Base-by-base conservation (phyloP, 352 stramenopile genomes). In the Phytophthora sp. region DNA sequence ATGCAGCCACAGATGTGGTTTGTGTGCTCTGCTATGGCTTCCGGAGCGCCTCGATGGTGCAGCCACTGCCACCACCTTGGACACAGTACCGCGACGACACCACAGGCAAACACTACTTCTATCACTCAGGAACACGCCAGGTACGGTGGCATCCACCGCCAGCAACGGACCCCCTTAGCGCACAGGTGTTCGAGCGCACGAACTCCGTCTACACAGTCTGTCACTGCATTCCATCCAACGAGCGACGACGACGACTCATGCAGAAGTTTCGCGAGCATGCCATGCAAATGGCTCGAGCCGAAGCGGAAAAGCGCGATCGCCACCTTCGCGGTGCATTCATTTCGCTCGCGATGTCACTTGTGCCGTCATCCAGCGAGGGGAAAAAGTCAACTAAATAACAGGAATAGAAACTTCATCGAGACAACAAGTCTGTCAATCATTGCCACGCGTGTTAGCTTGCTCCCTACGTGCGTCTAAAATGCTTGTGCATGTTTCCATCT, bases 401-500 rank as follows among this genome's bases (percentile, higher is more conserved):
- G 4, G 15, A 42, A 17, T 42, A 42, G n/a, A 12, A 15, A 23
- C 2, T 23, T 23, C 8, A 30, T 32, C 9, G 21, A 35, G 21
- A 20, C 7, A 20, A 42, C n/a, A n/a, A n/a, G n/a, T n/a, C n/a
- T n/a, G n/a, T n/a, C n/a, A n/a, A n/a, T n/a, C n/a, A n/a, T n/a
- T n/a, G n/a, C n/a, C n/a, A n/a, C n/a, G n/a, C n/a, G n/a, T n/a
- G n/a, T n/a, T n/a, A n/a, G n/a, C 12, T 57, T 12, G 23, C 20
- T 55, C 5, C 46, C 35, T 88, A 75, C 31, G 83, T 53, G 24
- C 79, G 79, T 69, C 80, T 87, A 54, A 88, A 91, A 21, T 79
- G 79, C 34, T 87, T 79, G 70, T 92, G 83, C 77, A 91, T 90
- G 46, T 85, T 80, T 38, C 89, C 89, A 50, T 97, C 91, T 31